Conservation (phyloP, 169 alveolate genomes). For the Cryptosporidium ryanae region DNA sequence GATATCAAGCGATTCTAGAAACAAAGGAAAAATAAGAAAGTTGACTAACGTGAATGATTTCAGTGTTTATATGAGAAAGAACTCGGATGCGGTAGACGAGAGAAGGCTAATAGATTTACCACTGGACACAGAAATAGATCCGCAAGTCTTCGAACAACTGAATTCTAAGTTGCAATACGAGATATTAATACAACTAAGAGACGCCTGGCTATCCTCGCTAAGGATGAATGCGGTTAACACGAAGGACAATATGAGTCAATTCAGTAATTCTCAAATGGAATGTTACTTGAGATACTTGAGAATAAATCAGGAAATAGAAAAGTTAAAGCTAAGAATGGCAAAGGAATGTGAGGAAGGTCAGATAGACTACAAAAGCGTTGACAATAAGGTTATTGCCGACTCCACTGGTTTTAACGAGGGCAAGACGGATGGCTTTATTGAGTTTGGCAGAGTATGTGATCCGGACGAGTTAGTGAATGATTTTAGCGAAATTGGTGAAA, state of each 20-base stretch:
- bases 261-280: slow-evolving; percentile 85
- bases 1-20: neutral
- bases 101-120: slow-evolving; percentile 65
- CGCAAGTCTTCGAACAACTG: slow-evolving; percentile 83
- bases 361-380: neutral
- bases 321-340: slow-evolving; percentile 80
- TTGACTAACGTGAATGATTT: slow-evolving; percentile 51
- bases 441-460: slow-evolving; percentile 19
- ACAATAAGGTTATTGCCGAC: neutral
- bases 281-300: slow-evolving; percentile 84
- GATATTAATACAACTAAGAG: slow-evolving; percentile 84
- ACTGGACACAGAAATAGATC: slow-evolving; percentile 78
- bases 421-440: neutral
- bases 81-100: neutral
- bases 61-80: neutral
- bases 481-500: neutral
- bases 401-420: neutral
- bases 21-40: neutral
- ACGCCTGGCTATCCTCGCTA: slow-evolving; percentile 83
- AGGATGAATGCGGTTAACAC: slow-evolving; percentile 82
- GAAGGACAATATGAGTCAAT: slow-evolving; percentile 83
- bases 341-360: slow-evolving; percentile 73
- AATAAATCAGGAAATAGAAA: slow-evolving; percentile 86
- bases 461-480: slow-evolving; percentile 16
- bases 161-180: slow-evolving; percentile 82